A percentile compares a stretch with the other conserved stretches of the same genome.
phyloP scores from a whole-genome alignment of 805 yeast species.

The Candida caryicola region DNA sequence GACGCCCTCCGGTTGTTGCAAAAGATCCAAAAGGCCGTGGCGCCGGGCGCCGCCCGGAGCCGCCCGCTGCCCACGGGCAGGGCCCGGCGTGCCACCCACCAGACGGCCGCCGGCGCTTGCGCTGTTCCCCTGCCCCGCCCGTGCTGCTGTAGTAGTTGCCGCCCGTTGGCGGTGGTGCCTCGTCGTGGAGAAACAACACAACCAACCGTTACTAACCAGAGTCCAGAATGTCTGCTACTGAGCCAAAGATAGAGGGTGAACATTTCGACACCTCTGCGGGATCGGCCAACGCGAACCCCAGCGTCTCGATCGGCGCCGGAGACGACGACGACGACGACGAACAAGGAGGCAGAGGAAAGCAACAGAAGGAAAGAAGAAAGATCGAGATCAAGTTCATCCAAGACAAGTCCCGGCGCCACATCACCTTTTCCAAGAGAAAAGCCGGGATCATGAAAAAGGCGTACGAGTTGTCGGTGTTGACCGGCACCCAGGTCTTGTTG shows the following conservation, averaged over 20 bases:
- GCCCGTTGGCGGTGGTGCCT: too few relatives aligned
- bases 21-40: too few relatives aligned
- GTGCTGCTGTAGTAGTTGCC: too few relatives aligned
- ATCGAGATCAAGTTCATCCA: constrained; percentile 96
- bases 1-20: too few relatives aligned
- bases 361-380: constrained; percentile 68
- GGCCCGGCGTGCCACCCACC: too few relatives aligned
- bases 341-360: constrained; percentile 44
- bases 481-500: constrained; percentile 94
- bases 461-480: constrained; percentile 92
- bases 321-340: constrained; percentile 55
- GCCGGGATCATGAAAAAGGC: constrained; percentile 99
- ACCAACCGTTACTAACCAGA: constrained; percentile 14
- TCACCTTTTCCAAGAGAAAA: constrained; percentile 95
- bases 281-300: constrained; percentile 15
- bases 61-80: too few relatives aligned
- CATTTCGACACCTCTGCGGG: constrained; percentile 16
- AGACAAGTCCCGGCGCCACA: constrained; percentile 96
- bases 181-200: too few relatives aligned
- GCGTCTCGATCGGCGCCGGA: constrained; percentile 25
- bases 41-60: too few relatives aligned
- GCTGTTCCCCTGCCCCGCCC: too few relatives aligned
- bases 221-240: constrained; percentile 38
- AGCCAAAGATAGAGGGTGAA: constrained; percentile 37
- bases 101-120: too few relatives aligned